These are phyloP conservation scores for Ceratobasidium sp. DNA, from an alignment of 1,284 basidiomycete species.

Conservation along the genomic window DNA sequence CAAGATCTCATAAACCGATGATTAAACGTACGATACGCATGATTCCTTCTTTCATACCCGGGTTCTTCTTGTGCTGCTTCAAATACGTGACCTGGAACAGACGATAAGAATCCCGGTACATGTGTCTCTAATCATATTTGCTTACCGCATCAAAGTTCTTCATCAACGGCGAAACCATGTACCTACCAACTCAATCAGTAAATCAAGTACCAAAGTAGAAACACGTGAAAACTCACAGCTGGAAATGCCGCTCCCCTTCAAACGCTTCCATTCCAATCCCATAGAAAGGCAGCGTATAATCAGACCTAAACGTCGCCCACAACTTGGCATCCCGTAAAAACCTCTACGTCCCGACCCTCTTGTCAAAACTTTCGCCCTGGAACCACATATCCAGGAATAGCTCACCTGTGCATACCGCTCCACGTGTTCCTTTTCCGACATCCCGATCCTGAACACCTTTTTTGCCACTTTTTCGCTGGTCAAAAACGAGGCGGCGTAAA, in stretches of 20 bases:
- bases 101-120: not conserved
- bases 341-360: not conserved
- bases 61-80: constrained; percentile 14
- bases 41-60: constrained; percentile 5
- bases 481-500: constrained; percentile 13
- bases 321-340: constrained; percentile 23
- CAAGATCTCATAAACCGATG: not conserved
- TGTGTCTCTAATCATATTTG: not conserved
- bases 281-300: constrained; percentile 40
- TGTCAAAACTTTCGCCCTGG: not conserved
- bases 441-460: constrained; percentile 36
- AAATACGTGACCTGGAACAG: constrained; percentile 17
- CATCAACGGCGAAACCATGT: constrained; percentile 9
- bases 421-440: constrained; percentile 3
- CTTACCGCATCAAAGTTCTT: constrained; percentile 35
- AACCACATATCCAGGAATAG: not conserved
- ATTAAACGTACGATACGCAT: constrained; percentile 19
- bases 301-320: constrained; percentile 22
- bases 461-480: constrained; percentile 35
- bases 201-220: not conserved
- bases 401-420: constrained; percentile 19
- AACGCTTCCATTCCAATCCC: constrained; percentile 34
- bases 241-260: constrained; percentile 8
- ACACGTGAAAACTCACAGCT: constrained; percentile 9
- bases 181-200: not conserved